phyloP scores from a whole-genome alignment of 768 basidiomycete genomes.

The Suillus alpinus region DNA sequence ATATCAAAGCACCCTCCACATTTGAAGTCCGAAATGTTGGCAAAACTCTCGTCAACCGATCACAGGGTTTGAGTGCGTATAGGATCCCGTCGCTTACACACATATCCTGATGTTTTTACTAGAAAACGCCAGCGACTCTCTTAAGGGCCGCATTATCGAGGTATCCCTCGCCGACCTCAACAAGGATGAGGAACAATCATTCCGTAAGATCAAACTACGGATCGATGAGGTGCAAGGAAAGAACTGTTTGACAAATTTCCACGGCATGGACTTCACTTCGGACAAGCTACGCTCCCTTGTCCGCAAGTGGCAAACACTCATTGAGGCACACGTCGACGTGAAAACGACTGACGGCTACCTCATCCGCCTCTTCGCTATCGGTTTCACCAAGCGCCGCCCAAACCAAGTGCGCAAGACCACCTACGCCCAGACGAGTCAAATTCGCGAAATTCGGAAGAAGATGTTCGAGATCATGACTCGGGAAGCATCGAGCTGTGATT shows the following conservation, averaged over 20 bases:
- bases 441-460: constrained; percentile 97
- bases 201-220: constrained; percentile 99
- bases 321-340: constrained; percentile 98
- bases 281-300: constrained; percentile 99
- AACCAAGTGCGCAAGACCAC: constrained; percentile 99
- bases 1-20: constrained; percentile 97
- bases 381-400: constrained; percentile 96
- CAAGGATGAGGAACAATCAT: constrained; percentile 99
- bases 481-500: constrained; percentile 90
- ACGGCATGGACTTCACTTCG: constrained; percentile 99
- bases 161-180: constrained; percentile 95
- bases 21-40: constrained; percentile 97
- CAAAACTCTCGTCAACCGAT: constrained; percentile 98
- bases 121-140: constrained; percentile 99
- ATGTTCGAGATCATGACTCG: constrained; percentile 99
- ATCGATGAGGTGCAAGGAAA: constrained; percentile 97
- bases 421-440: constrained; percentile 92
- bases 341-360: constrained; percentile 99
- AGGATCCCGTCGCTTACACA: not conserved
- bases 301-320: constrained; percentile 99
- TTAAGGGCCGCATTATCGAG: constrained; percentile 96
- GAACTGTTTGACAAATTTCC: constrained; percentile 99
- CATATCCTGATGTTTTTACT: constrained; percentile 12
- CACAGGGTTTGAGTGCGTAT: constrained; percentile 92
- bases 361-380: constrained; percentile 97